These are phyloP conservation scores for Stephanodiscus triporus DNA, from an alignment of 108 stramenopile genomes.

Conservation along the genomic window DNA sequence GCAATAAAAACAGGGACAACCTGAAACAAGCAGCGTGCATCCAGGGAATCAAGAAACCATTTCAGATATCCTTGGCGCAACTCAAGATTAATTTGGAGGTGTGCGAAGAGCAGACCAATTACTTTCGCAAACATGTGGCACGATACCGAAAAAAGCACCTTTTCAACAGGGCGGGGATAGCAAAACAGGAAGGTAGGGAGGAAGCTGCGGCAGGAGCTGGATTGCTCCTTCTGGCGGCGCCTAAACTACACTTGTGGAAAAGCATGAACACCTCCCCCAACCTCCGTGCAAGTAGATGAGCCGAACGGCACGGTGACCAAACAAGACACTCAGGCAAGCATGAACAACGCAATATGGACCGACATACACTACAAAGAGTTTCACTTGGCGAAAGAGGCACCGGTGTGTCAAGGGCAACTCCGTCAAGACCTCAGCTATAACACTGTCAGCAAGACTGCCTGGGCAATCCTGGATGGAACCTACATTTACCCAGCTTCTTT, in stretches of 20 bases:
- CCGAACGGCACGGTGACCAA: not conserved
- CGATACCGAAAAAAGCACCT: conserved; percentile 1
- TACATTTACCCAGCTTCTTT: no score
- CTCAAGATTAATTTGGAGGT: no score
- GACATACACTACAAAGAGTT: conserved; percentile 11
- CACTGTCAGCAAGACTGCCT: not conserved
- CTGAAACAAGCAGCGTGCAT: no score
- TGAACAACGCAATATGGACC: not conserved
- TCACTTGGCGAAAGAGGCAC: conserved; percentile 17
- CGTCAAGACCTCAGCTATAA: no score
- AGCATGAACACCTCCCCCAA: no score
- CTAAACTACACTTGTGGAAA: no score
- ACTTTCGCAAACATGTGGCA: conserved; percentile 6
- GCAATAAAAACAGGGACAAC: no score
- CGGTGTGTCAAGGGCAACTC: no score
- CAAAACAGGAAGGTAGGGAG: not conserved
- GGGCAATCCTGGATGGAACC: no score
- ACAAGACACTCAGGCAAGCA: not conserved
- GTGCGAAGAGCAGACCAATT: conserved; percentile 1
- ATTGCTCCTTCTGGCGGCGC: conserved; percentile 1
- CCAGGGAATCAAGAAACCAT: no score
- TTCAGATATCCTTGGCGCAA: no score
- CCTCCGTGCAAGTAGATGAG: not conserved
- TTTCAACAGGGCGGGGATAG: not conserved
- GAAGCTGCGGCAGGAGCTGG: conserved; percentile 11